Conservation (phyloP, 2,329 filamentous ascomycete species). For the Pyrenophora teres region DNA sequence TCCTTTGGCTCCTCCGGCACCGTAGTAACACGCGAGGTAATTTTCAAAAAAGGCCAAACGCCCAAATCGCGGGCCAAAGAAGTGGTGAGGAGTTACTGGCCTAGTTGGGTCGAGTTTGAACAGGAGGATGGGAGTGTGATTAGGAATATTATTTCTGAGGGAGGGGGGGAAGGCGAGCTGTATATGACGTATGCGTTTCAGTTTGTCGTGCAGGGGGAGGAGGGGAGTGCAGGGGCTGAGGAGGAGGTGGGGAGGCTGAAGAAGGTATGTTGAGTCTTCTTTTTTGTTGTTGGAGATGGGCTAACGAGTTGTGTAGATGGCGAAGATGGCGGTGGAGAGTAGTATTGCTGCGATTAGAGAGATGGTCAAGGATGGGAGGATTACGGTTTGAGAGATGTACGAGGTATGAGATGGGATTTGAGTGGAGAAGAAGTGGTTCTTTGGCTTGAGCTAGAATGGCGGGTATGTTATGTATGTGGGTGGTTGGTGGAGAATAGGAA, state of each 20-base stretch:
- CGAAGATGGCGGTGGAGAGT: conserved; percentile 51
- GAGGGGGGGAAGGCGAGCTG: conserved; percentile 42
- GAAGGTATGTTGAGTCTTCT: conserved; percentile 19
- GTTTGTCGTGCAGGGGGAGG: conserved; percentile 42
- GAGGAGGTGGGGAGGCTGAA: conserved; percentile 33
- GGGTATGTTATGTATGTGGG: too few relatives aligned
- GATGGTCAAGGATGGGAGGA: conserved; percentile 49
- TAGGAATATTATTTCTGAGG: conserved; percentile 52
- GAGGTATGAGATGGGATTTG: too few relatives aligned
- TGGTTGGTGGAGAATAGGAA: too few relatives aligned
- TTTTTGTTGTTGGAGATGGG: not conserved
- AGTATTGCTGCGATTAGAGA: conserved; percentile 51
- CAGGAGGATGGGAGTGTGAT: conserved; percentile 51
- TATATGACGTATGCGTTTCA: conserved; percentile 56
- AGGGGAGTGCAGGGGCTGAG: conserved; percentile 43
- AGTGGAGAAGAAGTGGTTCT: too few relatives aligned
- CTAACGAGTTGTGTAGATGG: conserved; percentile 31
- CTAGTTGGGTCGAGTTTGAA: conserved; percentile 54
- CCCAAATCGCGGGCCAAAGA: conserved; percentile 43
- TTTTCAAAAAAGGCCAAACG: conserved; percentile 46
- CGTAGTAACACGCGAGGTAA: conserved; percentile 46
- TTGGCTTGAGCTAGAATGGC: too few relatives aligned
- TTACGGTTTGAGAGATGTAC: conserved; percentile 17
- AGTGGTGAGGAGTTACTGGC: conserved; percentile 46
- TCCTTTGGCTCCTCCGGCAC: conserved; percentile 4